phyloP scores from a whole-genome alignment of 2,329 filamentous ascomycete genomes.

The Colletotrichum cereale region DNA sequence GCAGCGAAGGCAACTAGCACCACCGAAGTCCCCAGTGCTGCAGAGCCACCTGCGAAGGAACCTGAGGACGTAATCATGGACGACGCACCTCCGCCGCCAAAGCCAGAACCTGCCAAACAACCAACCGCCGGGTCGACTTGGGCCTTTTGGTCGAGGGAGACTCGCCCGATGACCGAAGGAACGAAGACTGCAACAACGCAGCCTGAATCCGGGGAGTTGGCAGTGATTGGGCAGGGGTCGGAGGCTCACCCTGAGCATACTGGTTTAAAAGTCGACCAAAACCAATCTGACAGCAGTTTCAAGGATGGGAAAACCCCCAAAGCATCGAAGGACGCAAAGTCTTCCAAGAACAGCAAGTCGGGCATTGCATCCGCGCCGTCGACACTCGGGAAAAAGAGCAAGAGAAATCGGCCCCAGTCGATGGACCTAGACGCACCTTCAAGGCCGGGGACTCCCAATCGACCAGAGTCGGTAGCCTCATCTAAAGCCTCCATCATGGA shows the following conservation, averaged over 20 bases:
- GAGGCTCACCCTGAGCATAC: constrained; percentile 66
- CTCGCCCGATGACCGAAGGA: constrained; percentile 51
- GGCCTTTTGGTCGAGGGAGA: constrained; percentile 83
- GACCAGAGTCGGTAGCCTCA: constrained; percentile 48
- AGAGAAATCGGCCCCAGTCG: constrained; percentile 60
- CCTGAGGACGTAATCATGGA: constrained; percentile 58
- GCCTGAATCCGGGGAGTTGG: constrained; percentile 64
- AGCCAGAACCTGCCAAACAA: constrained; percentile 43
- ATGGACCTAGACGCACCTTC: constrained; percentile 59
- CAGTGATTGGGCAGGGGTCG: constrained; percentile 68
- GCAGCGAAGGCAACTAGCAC: constrained; percentile 36
- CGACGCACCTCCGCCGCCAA: constrained; percentile 53
- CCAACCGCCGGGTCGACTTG: constrained; percentile 75
- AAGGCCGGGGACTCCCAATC: constrained; percentile 50
- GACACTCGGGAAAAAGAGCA: constrained; percentile 54
- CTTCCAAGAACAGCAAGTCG: constrained; percentile 43
- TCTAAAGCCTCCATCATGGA: constrained; percentile 43
- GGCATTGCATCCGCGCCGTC: constrained; percentile 44
- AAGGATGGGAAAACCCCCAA: constrained; percentile 48
- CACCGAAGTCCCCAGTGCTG: constrained; percentile 30
- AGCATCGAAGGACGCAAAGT: constrained; percentile 41
- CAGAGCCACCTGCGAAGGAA: constrained; percentile 45
- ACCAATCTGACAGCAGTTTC: constrained; percentile 49
- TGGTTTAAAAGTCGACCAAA: constrained; percentile 55
- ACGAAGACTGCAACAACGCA: constrained; percentile 43